Conservation (phyloP, 805 yeast genomes). For the Nakazawaea molendinolei region DNA sequence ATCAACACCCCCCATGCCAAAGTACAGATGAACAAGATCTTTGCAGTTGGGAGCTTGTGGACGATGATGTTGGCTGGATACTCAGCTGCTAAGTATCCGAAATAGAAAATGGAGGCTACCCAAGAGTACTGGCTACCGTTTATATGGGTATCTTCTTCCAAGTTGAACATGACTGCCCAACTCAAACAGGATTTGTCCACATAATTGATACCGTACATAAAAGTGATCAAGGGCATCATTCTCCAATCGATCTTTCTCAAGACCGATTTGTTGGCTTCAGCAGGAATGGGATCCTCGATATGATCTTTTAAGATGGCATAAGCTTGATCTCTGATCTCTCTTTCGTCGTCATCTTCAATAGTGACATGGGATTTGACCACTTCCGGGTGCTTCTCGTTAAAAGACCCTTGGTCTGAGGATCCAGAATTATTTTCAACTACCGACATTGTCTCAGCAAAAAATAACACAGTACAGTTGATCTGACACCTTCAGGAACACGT, state of each 20-base stretch:
- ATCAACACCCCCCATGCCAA: slow-evolving; percentile 30
- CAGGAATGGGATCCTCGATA: slow-evolving; percentile 16
- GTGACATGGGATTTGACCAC: neutral
- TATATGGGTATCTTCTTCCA: slow-evolving; percentile 32
- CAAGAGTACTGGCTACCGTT: slow-evolving; percentile 42
- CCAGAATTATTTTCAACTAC: too few species aligned
- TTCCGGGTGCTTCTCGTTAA: slow-evolving; percentile 1
- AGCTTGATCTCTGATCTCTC: slow-evolving; percentile 16
- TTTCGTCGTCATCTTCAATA: slow-evolving; percentile 10
- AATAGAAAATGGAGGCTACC: slow-evolving; percentile 54
- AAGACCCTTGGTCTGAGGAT: neutral
- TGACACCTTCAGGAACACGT: too few species aligned
- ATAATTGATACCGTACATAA: slow-evolving; percentile 23
- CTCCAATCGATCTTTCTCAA: slow-evolving; percentile 28
- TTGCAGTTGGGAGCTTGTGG: slow-evolving; percentile 28
- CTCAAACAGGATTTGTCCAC: slow-evolving; percentile 37
- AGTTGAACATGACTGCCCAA: slow-evolving; percentile 40
- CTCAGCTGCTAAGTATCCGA: slow-evolving; percentile 58
- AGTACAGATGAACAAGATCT: slow-evolving; percentile 19
- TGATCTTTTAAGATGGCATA: slow-evolving; percentile 17
- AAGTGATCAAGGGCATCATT: slow-evolving; percentile 25
- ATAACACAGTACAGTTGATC: too few species aligned
- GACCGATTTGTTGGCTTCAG: slow-evolving; percentile 24
- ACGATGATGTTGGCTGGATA: slow-evolving; percentile 36
- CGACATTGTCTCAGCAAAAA: too few species aligned